These are phyloP conservation scores for Quercus suber DNA, from an alignment of 306 rosid species.

Conservation along the genomic window DNA sequence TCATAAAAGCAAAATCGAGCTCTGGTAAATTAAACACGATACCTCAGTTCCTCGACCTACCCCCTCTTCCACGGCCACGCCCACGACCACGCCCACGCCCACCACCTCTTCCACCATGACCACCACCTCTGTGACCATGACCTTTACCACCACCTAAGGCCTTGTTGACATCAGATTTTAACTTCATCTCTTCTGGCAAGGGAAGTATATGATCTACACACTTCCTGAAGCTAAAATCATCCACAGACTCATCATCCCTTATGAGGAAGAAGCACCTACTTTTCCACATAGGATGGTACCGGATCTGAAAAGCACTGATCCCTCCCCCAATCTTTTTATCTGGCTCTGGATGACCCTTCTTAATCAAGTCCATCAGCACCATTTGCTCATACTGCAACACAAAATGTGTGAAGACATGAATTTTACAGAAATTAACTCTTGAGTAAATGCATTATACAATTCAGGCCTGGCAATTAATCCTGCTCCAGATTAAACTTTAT, in stretches of 20 bases:
- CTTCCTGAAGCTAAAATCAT: conserved; percentile 92
- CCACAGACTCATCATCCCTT: conserved; percentile 56
- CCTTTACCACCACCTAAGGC: conserved; percentile 52
- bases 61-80: conserved; percentile 56
- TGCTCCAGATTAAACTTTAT: not conserved
- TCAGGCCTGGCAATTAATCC: not conserved
- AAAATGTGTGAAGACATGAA: conserved; percentile 13
- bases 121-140: conserved; percentile 50
- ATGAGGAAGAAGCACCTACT: conserved; percentile 81
- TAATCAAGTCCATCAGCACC: conserved; percentile 65
- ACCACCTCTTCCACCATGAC: conserved; percentile 43
- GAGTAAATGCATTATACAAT: not conserved
- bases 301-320: conserved; percentile 57
- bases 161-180: conserved; percentile 45
- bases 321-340: conserved; percentile 60
- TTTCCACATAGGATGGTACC: conserved; percentile 67
- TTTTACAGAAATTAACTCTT: not conserved
- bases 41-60: conserved; percentile 53
- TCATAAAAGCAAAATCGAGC: not conserved
- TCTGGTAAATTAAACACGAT: not conserved
- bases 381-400: conserved; percentile 65
- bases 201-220: conserved; percentile 78
- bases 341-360: conserved; percentile 67
- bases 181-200: conserved; percentile 72
- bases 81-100: conserved; percentile 48